Conservation (phyloP, 2,329 filamentous ascomycete genomes). For the Cercospora brassicicola region DNA sequence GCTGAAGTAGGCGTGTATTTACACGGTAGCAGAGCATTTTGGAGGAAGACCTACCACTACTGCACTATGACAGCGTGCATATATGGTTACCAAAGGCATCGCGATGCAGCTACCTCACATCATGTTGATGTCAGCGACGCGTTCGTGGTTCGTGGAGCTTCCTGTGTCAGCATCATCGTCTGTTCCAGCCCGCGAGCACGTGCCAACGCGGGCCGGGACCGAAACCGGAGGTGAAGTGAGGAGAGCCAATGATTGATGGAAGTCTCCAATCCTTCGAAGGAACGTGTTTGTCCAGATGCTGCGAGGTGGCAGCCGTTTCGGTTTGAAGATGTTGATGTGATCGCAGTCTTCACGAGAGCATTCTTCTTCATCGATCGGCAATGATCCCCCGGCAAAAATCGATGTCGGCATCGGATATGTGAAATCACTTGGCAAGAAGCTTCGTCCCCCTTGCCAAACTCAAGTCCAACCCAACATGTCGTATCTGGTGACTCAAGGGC, state of each 20-base stretch:
- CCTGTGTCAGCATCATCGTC: neutral
- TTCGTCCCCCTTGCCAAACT: constrained; percentile 10
- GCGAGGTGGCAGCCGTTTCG: neutral
- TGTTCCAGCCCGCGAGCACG: neutral
- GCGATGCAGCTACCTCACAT: neutral
- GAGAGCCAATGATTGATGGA: neutral
- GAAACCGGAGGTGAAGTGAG: neutral
- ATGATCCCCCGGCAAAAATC: neutral
- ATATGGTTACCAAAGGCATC: constrained; percentile 3
- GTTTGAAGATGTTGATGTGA: neutral
- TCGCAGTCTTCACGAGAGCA: neutral
- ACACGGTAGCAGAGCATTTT: constrained; percentile 18
- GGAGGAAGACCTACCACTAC: neutral
- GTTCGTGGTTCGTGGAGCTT: constrained; percentile 1
- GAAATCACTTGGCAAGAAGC: constrained; percentile 4
- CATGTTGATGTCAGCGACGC: constrained; percentile 16
- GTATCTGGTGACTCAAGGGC: constrained; percentile 5
- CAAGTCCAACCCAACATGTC: neutral
- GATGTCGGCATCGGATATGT: neutral
- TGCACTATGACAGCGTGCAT: constrained; percentile 7
- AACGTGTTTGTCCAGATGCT: neutral
- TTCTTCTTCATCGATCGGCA: neutral
- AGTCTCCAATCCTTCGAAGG: constrained; percentile 1
- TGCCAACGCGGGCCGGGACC: neutral
- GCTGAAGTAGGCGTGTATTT: constrained; percentile 17